phyloP scores from a whole-genome alignment of 2,329 filamentous ascomycete genomes.

The Hyphodiscus sp. region DNA sequence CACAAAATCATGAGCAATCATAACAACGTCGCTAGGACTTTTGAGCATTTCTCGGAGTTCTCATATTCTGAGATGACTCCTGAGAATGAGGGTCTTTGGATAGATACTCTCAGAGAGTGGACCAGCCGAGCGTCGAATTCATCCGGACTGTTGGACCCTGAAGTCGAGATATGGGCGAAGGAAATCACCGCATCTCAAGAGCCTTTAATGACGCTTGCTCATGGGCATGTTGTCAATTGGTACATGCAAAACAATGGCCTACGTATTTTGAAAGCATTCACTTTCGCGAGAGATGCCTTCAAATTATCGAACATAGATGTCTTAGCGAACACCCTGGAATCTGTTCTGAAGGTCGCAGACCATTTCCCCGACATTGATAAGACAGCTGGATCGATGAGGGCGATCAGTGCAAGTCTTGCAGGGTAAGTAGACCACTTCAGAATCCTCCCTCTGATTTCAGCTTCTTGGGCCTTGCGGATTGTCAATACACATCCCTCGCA shows the following conservation, averaged over 20 bases:
- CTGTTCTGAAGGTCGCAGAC: neutral
- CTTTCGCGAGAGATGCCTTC: neutral
- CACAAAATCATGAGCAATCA: neutral
- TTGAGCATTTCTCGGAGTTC: neutral
- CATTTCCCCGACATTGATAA: neutral
- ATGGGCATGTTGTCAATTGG: neutral
- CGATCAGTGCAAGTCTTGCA: neutral
- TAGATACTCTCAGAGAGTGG: neutral
- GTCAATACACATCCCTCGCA: neutral
- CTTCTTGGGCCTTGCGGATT: neutral
- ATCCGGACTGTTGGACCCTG: neutral
- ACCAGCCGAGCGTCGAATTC: neutral
- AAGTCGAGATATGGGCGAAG: neutral
- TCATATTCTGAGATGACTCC: neutral
- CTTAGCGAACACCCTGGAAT: neutral
- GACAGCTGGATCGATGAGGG: neutral
- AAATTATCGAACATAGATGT: neutral
- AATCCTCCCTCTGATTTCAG: neutral
- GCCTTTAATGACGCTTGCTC: neutral
- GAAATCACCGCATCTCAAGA: neutral
- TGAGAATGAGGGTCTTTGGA: neutral
- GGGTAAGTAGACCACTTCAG: neutral
- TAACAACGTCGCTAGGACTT: neutral
- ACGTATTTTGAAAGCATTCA: neutral
- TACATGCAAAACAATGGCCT: neutral